phyloP scores from a whole-genome alignment of 139 green algal species.

The Micromonas commoda region DNA sequence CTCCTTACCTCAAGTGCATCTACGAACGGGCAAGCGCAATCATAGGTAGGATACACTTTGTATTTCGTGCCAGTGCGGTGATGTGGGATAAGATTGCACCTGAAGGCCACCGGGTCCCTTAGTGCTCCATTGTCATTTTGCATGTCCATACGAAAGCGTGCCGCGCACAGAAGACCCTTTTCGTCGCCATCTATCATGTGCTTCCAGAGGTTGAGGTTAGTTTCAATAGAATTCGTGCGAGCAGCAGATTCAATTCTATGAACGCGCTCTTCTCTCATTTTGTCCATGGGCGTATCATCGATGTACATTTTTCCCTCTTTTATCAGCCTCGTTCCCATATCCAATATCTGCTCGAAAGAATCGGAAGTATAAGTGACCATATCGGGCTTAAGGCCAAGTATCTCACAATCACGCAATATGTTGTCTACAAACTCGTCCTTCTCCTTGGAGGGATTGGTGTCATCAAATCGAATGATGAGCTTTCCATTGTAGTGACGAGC shows the following conservation, averaged over 20 bases:
- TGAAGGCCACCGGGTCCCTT: conserved; percentile 88
- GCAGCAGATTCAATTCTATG: conserved; percentile 62
- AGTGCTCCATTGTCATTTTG: conserved; percentile 72
- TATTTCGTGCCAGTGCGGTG: conserved; percentile 75
- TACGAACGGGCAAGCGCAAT: conserved; percentile 95
- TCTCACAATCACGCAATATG: conserved; percentile 83
- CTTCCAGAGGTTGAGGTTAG: conserved; percentile 75
- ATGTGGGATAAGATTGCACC: conserved; percentile 87
- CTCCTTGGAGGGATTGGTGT: conserved; percentile 99
- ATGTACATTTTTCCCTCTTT: conserved; percentile 84
- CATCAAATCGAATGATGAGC: conserved; percentile 92
- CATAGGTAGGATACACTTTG: conserved; percentile 96
- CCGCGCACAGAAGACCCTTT: conserved; percentile 62
- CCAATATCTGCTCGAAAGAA: conserved; percentile 43
- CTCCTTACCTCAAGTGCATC: conserved; percentile 65
- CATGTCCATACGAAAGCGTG: conserved; percentile 96
- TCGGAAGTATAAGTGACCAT: conserved; percentile 82
- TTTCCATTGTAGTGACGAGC: conserved; percentile 79
- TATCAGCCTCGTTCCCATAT: conserved; percentile 76
- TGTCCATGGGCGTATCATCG: conserved; percentile 87
- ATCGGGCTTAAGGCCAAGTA: conserved; percentile 68
- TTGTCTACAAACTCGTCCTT: conserved; percentile 97
- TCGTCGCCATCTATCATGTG: conserved; percentile 84
- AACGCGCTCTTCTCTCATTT: conserved; percentile 85
- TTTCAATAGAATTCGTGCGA: conserved; percentile 61